A percentile compares a stretch with the other conserved stretches of the same genome.
phyloP scores from a whole-genome alignment of 1,139 yeast species.

The Debaryomyces sp. region DNA sequence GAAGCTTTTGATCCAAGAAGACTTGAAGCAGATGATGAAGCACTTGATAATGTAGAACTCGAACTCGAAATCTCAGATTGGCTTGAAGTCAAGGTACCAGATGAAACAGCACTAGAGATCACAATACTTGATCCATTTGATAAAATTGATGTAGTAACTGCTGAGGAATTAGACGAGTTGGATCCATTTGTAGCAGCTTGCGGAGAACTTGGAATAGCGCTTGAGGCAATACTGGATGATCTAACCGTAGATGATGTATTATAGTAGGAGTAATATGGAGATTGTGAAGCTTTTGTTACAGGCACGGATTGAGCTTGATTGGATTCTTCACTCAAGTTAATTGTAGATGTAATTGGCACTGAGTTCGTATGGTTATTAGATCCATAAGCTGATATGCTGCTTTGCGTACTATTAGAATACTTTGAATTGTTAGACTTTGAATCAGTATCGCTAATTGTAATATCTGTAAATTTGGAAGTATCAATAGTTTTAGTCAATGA shows the following conservation, averaged over 20 bases:
- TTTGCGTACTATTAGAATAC: neutral
- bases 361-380: neutral
- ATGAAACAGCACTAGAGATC: neutral
- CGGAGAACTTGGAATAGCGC: neutral
- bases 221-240: neutral
- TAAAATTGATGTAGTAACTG: neutral
- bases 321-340: no score
- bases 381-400: neutral
- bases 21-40: constrained; percentile 5
- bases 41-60: neutral
- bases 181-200: neutral
- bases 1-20: neutral
- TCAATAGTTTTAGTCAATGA: constrained; percentile 8
- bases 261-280: neutral
- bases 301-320: neutral
- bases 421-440: neutral
- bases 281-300: neutral
- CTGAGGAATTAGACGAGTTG: neutral
- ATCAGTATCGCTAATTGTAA: neutral
- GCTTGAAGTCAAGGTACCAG: neutral
- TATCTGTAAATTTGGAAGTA: constrained; percentile 1
- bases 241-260: neutral
- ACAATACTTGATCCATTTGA: neutral
- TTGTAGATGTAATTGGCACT: neutral
- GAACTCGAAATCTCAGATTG: neutral